A percentile compares a stretch with the other conserved stretches of the same genome.
Conservation (phyloP, 345 rosid species). For the Rhodomyrtus tomentosa region DNA sequence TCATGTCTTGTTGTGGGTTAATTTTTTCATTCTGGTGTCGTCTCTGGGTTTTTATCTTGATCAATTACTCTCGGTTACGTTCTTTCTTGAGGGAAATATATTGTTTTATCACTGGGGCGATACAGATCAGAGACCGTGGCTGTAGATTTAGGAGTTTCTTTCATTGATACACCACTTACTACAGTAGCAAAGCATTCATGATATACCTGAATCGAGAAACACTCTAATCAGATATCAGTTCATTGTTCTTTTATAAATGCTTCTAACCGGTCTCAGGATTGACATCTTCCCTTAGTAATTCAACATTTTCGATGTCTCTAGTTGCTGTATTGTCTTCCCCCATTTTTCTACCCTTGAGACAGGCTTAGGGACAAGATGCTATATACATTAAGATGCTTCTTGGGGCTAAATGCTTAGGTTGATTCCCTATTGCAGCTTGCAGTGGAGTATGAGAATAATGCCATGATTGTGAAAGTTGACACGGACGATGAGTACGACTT, state of each 20-base stretch:
- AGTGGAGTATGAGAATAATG: constrained; percentile 75
- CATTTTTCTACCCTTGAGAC: neutral
- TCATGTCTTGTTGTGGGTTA: neutral
- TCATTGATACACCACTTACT: neutral
- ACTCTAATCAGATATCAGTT: neutral
- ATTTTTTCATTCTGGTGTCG: neutral
- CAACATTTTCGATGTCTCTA: neutral
- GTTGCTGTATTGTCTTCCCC: neutral
- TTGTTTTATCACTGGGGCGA: no score
- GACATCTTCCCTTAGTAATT: neutral
- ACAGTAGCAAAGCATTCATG: neutral
- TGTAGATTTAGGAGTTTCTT: neutral
- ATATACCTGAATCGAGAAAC: neutral
- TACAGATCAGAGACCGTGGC: neutral
- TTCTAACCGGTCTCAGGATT: neutral
- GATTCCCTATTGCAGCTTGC: constrained; percentile 46
- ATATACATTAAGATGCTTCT: neutral
- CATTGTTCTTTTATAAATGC: neutral
- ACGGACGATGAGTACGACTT: constrained; percentile 88
- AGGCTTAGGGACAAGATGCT: neutral
- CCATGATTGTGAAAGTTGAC: constrained; percentile 79
- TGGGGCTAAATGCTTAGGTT: neutral
- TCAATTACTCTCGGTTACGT: neutral
- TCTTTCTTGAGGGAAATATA: neutral
- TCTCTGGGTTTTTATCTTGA: neutral